A percentile compares a stretch with the other conserved stretches of the same genome.
Conservation (phyloP, 192 early-diverging fungal genomes). For the Obelidium mucronatum region DNA sequence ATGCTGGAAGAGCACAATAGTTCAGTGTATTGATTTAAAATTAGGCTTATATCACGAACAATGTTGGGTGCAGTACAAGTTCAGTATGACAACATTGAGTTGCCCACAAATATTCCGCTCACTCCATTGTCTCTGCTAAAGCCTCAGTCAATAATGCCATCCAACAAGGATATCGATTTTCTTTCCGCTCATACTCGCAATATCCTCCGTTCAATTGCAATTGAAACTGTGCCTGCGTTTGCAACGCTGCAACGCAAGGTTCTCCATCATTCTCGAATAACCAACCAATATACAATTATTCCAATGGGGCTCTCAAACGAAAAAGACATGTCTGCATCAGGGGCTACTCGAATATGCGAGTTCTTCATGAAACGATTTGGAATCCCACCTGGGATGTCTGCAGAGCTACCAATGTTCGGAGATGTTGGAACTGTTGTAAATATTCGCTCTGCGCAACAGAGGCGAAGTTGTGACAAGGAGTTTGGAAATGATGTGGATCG, state of each 20-base stretch:
- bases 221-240: neutral
- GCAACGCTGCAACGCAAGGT: neutral
- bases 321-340: neutral
- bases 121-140: neutral
- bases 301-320: neutral
- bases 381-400: neutral
- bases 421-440: neutral
- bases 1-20: too few relatives aligned
- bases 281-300: neutral
- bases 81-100: neutral
- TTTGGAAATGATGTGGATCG: neutral
- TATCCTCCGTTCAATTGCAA: neutral
- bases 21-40: too few relatives aligned
- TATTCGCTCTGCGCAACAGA: neutral
- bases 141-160: neutral
- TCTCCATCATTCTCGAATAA: neutral
- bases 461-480: neutral
- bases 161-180: neutral
- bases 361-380: neutral
- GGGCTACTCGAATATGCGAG: neutral
- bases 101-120: neutral
- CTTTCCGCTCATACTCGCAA: neutral
- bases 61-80: neutral
- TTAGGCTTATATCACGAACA: neutral
- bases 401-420: neutral